phyloP scores from a whole-genome alignment of 352 stramenopile genomes.

The Pythium diclinum region DNA sequence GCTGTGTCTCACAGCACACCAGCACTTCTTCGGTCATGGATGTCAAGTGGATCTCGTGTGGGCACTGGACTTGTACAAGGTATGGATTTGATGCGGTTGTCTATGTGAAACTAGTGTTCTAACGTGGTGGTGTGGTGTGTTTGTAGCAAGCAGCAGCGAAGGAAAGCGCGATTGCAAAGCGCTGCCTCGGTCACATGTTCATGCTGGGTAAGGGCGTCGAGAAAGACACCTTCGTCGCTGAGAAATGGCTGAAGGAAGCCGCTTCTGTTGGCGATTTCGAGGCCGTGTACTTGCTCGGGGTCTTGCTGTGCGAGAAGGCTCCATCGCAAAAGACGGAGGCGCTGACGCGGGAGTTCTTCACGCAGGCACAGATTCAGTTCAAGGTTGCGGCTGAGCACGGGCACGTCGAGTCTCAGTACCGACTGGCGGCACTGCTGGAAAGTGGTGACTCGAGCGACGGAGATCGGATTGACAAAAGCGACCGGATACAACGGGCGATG shows the following conservation, averaged over 20 bases:
- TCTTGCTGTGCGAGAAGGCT: constrained; percentile 52
- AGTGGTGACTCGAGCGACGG: constrained; percentile 22
- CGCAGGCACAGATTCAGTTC: constrained; percentile 39
- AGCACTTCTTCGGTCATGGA: constrained; percentile 63
- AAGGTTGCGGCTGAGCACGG: constrained; percentile 50
- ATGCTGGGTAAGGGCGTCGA: constrained; percentile 42
- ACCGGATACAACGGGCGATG: constrained; percentile 25
- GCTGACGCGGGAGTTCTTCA: constrained; percentile 35
- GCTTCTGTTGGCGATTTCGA: constrained; percentile 39
- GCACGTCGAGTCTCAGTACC: constrained; percentile 52
- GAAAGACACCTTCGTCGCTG: constrained; percentile 50
- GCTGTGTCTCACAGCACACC: constrained; percentile 60
- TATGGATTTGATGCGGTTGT: constrained; percentile 13
- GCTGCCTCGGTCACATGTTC: constrained; percentile 66
- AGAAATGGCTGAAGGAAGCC: constrained; percentile 50
- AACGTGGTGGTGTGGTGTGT: neutral
- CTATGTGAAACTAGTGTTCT: neutral
- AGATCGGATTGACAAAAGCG: constrained; percentile 9
- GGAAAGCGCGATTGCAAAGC: constrained; percentile 41
- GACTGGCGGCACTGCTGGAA: constrained; percentile 48
- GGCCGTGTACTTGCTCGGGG: constrained; percentile 45
- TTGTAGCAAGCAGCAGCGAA: constrained; percentile 49
- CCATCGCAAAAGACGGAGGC: constrained; percentile 29
- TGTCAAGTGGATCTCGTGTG: constrained; percentile 33
- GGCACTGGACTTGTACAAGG: constrained; percentile 56